phyloP scores from a whole-genome alignment of 2,329 filamentous ascomycete genomes.

The Gaeumannomyces tritici region DNA sequence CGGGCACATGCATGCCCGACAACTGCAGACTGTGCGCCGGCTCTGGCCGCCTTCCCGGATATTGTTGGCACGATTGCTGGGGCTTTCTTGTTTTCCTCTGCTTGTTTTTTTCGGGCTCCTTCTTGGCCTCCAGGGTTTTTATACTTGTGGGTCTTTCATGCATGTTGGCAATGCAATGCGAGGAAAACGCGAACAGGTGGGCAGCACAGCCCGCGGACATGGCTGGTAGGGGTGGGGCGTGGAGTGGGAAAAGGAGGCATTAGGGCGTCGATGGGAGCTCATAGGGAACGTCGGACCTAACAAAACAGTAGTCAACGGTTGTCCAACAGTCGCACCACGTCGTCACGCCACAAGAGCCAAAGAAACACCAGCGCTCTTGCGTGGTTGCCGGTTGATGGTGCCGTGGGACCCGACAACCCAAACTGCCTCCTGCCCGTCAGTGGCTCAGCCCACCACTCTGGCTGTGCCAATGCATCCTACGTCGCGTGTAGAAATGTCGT shows the following conservation, averaged over 20 bases:
- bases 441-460: not conserved
- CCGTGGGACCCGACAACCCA: not conserved
- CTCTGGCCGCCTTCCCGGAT: not conserved
- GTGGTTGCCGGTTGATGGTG: not conserved
- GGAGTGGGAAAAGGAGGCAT: not conserved
- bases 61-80: not conserved
- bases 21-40: not conserved
- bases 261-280: no score
- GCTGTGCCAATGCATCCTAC: not conserved
- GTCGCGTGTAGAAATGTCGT: not conserved
- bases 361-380: not conserved
- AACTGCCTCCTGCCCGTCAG: not conserved
- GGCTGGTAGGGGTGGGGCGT: no score
- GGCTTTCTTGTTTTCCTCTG: not conserved
- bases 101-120: no score
- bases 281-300: no score
- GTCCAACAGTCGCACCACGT: not conserved
- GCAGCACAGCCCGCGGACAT: no score
- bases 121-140: no score
- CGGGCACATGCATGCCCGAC: no score
- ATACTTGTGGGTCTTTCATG: no score
- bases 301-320: not conserved
- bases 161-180: no score
- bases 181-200: no score
- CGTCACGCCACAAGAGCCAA: not conserved